Percentiles rank a stretch among this genome's conserved stretches.
phyloP scores from a whole-genome alignment of 2,329 filamentous ascomycete species.

The Epichloe bromicola region DNA sequence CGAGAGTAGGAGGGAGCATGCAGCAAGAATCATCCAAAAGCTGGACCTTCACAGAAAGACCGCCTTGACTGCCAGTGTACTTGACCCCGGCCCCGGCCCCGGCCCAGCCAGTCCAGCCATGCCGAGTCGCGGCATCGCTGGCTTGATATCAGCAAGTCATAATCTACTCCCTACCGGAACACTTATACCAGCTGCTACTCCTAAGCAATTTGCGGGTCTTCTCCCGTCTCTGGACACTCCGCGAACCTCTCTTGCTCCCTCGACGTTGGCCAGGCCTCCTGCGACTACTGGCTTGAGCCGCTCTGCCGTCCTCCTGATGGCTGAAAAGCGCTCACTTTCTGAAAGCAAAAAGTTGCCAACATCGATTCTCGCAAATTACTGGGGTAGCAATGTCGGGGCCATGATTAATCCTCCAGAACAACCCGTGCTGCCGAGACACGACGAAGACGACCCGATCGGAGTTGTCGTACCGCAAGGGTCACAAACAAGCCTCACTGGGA shows the following conservation, averaged over 20 bases:
- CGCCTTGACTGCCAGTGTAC: conserved; percentile 35
- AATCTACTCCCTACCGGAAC: conserved; percentile 49
- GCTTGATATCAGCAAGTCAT: conserved; percentile 75
- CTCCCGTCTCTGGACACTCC: conserved; percentile 31
- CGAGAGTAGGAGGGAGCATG: conserved; percentile 67
- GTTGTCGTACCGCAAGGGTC: conserved; percentile 23
- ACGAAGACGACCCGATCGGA: conserved; percentile 29
- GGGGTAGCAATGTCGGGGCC: conserved; percentile 76
- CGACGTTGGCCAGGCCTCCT: conserved; percentile 72
- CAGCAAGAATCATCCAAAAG: conserved; percentile 82
- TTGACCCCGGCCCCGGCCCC: conserved; percentile 16
- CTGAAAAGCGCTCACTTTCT: conserved; percentile 58
- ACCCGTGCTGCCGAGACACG: conserved; percentile 19
- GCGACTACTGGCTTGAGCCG: conserved; percentile 77
- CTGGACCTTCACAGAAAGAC: conserved; percentile 78
- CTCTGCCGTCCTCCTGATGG: conserved; percentile 67
- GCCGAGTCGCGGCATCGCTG: conserved; percentile 57
- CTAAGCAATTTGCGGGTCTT: conserved; percentile 18
- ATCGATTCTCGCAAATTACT: conserved; percentile 82
- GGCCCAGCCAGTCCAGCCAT: conserved; percentile 21
- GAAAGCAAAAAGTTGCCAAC: conserved; percentile 62
- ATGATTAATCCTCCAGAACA: conserved; percentile 15
- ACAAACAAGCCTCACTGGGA: conserved; percentile 15
- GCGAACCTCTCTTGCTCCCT: conserved; percentile 59
- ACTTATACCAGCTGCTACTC: conserved; percentile 15